Conservation (phyloP, 2,329 filamentous ascomycete genomes). For the Blumeria hordei region DNA sequence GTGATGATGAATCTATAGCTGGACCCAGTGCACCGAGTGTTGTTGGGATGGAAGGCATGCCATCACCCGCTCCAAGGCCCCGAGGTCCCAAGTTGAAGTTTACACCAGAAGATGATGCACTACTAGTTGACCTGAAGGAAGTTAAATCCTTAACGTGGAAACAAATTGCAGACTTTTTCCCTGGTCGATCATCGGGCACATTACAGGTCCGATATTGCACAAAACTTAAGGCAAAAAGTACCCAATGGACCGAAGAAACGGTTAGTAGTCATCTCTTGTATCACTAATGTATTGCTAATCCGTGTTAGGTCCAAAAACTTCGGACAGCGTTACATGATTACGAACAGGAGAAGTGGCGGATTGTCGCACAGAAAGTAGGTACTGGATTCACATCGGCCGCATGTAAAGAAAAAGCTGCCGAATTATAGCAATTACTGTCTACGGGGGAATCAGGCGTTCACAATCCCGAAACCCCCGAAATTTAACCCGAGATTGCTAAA, state of each 20-base stretch:
- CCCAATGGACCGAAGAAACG: constrained; percentile 81
- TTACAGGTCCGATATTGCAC: constrained; percentile 88
- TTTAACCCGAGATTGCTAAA: too few relatives aligned
- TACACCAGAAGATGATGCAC: constrained; percentile 70
- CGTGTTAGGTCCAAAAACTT: constrained; percentile 45
- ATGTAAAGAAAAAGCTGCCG: constrained; percentile 38
- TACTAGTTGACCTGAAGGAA: constrained; percentile 77
- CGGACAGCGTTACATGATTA: constrained; percentile 58
- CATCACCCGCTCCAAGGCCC: constrained; percentile 53
- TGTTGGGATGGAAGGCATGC: constrained; percentile 73
- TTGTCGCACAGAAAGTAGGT: constrained; percentile 75
- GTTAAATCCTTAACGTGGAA: constrained; percentile 92
- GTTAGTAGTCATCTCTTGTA: constrained; percentile 27
- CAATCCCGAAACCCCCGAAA: too few relatives aligned
- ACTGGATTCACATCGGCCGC: constrained; percentile 70
- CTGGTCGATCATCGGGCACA: constrained; percentile 70
- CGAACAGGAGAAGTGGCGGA: constrained; percentile 81
- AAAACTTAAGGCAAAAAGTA: constrained; percentile 82
- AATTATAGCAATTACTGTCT: constrained; percentile 16
- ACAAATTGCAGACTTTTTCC: constrained; percentile 92
- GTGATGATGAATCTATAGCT: constrained; percentile 21
- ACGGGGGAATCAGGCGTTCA: constrained; percentile 13
- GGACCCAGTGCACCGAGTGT: constrained; percentile 45
- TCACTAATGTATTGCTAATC: constrained; percentile 7
- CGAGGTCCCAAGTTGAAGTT: constrained; percentile 84